Conservation (phyloP, 2,329 filamentous ascomycete genomes). For the Diaporthe nobilis region DNA sequence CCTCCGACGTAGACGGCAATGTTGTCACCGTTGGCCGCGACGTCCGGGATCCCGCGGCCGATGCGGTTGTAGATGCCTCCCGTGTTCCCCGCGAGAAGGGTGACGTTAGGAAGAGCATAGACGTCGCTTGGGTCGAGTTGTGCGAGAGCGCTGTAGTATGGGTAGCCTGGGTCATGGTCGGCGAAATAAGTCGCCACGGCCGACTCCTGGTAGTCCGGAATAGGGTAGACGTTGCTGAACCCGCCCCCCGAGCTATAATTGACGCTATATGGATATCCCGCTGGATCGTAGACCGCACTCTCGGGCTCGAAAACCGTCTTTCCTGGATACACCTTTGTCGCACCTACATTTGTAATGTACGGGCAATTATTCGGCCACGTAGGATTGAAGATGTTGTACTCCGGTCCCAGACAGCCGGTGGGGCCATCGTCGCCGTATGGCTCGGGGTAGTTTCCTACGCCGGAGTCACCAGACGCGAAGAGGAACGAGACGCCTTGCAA, state of each 20-base stretch:
- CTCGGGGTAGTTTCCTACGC: conserved; percentile 50
- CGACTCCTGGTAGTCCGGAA: conserved; percentile 57
- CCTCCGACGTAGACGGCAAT: conserved; percentile 47
- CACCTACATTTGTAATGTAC: conserved; percentile 51
- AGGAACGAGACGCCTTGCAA: conserved; percentile 63
- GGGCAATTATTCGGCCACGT: conserved; percentile 65
- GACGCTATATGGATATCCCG: conserved; percentile 8
- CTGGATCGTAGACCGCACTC: conserved; percentile 35
- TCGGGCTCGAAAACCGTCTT: conserved; percentile 42
- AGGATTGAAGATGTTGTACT: conserved; percentile 61
- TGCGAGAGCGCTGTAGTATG: conserved; percentile 43
- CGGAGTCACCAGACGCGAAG: conserved; percentile 63
- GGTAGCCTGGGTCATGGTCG: conserved; percentile 40
- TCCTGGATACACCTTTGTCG: conserved; percentile 36
- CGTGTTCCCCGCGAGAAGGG: conserved; percentile 24
- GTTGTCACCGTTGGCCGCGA: conserved; percentile 47
- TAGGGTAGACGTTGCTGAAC: conserved; percentile 61
- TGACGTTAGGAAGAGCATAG: conserved; percentile 40
- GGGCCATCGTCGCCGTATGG: conserved; percentile 49
- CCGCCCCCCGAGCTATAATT: conserved; percentile 57
- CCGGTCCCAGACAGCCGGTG: conserved; percentile 53
- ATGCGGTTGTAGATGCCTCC: conserved; percentile 39
- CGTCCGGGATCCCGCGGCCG: conserved; percentile 48
- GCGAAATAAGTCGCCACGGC: conserved; percentile 58
- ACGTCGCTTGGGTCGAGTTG: conserved; percentile 27